Base-by-base conservation (phyloP, 768 basidiomycete genomes). In the Albatrellus ellisii region DNA sequence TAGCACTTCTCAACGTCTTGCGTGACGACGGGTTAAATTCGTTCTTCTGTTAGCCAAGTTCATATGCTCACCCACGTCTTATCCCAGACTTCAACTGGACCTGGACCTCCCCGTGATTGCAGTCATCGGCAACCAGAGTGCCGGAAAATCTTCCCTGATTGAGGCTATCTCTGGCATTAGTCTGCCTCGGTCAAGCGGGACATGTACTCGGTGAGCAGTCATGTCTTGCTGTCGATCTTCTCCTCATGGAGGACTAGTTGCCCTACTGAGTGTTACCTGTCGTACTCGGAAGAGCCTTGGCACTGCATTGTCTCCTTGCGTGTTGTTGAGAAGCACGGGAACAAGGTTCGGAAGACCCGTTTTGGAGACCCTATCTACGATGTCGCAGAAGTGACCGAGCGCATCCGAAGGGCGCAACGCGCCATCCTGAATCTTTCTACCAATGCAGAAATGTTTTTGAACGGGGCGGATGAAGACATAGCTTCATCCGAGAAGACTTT, bases 381-480 rank as follows among this genome's bases (percentile, higher is more conserved):
- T 40, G 75, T 74, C 46, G 46, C 51, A 0, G 52, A 67, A 1
- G 80, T 84, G 2, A 78, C 83, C 44, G 77, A 79, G 4, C 66
- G 77, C 3, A 77, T 84, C 37, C 64, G 75, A 11, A 66, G 75
- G 0, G 81, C 81, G 0, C 80, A 81, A 48, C 59, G 61, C 1
- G 80, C 79, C 1, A 75, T 83, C 20, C 62, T 83, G 5, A 79
- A 79, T 41, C 80, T 80, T 0, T 62, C 54, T 36, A 54, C 47
- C 0, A 24, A 56, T 50, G 2, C 42, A 56, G 1, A 38, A 33
- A 2, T 38, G 32, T 76, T 74, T 45, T 58, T 77, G 11, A 55
- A 59, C 0, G 63, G 56, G 2, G 54, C 54, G 2, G 57, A 62
- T 9, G 63, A 62, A 4, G 57, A 59, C 14, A 35, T 48, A 2